A percentile compares a stretch with the other conserved stretches of the same genome.
Conservation (phyloP, 2,329 filamentous ascomycete species). For the Camillea tinctor region DNA sequence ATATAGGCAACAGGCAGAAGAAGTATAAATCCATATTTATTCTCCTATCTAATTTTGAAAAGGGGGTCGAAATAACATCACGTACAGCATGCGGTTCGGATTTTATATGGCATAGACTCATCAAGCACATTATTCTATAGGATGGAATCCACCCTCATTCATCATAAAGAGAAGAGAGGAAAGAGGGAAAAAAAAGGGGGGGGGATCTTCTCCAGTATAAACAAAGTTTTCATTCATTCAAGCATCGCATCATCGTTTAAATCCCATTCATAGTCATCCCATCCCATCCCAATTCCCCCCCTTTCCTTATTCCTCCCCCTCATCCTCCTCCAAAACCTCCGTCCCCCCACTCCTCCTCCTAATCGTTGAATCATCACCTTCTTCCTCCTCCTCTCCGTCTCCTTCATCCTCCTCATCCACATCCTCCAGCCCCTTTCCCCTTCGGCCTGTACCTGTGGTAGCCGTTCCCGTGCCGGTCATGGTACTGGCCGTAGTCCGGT, state of each 20-base stretch:
- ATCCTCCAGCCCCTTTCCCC: conserved; percentile 12
- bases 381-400: conserved; percentile 5
- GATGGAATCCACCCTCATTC: too few species aligned
- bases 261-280: not conserved
- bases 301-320: not conserved
- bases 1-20: too few species aligned
- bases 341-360: conserved; percentile 6
- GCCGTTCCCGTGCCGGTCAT: conserved; percentile 2
- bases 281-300: not conserved
- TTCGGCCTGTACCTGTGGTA: not conserved
- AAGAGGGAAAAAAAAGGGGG: too few species aligned
- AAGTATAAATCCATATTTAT: too few species aligned
- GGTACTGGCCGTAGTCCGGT: conserved; percentile 2
- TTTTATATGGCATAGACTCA: too few species aligned
- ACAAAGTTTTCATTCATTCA: too few species aligned
- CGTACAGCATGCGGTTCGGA: too few species aligned
- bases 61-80: too few species aligned
- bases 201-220: too few species aligned
- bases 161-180: too few species aligned
- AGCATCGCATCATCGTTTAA: not conserved
- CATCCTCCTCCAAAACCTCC: conserved; percentile 14
- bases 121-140: too few species aligned
- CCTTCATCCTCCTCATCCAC: conserved; percentile 15
- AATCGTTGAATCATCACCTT: conserved; percentile 11
- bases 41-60: too few species aligned